phyloP scores from a whole-genome alignment of 2,329 filamentous ascomycete species.

The Pyrenochaeta sp. region DNA sequence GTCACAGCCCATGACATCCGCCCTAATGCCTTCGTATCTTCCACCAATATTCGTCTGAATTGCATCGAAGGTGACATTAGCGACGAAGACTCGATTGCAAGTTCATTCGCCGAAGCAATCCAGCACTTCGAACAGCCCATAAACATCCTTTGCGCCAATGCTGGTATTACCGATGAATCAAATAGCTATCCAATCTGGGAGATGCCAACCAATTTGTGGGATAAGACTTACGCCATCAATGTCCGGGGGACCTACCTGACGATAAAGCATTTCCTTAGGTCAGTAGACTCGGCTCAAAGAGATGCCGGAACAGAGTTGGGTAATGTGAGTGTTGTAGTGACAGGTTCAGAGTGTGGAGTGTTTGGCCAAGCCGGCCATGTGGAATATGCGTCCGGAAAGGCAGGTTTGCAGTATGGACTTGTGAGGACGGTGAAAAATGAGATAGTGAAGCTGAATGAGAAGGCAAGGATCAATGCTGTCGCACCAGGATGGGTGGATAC shows the following conservation, averaged over 20 bases:
- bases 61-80: slow-evolving; percentile 59
- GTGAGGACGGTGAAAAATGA: slow-evolving; percentile 64
- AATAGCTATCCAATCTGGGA: slow-evolving; percentile 62
- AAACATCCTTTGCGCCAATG: slow-evolving; percentile 63
- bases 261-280: slow-evolving; percentile 63
- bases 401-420: slow-evolving; percentile 62
- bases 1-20: slow-evolving; percentile 62
- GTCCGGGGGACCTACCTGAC: slow-evolving; percentile 63
- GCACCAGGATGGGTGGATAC: slow-evolving; percentile 60
- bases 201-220: slow-evolving; percentile 60
- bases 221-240: slow-evolving; percentile 60
- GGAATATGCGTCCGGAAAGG: slow-evolving; percentile 59
- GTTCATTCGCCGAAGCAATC: slow-evolving; percentile 53
- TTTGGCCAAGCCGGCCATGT: slow-evolving; percentile 61
- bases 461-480: slow-evolving; percentile 63
- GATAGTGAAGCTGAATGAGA: slow-evolving; percentile 60
- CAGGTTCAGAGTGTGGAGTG: slow-evolving; percentile 61
- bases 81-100: slow-evolving; percentile 56
- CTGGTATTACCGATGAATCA: slow-evolving; percentile 61
- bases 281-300: slow-evolving; percentile 51
- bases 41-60: slow-evolving; percentile 48
- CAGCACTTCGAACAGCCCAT: slow-evolving; percentile 57
- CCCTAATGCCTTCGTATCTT: slow-evolving; percentile 43
- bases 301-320: slow-evolving; percentile 51
- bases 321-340: slow-evolving; percentile 63